A percentile compares a stretch with the other conserved stretches of the same genome.
phyloP scores from a whole-genome alignment of 2,329 filamentous ascomycete species.

The Ambrosiella cleistominuta region DNA sequence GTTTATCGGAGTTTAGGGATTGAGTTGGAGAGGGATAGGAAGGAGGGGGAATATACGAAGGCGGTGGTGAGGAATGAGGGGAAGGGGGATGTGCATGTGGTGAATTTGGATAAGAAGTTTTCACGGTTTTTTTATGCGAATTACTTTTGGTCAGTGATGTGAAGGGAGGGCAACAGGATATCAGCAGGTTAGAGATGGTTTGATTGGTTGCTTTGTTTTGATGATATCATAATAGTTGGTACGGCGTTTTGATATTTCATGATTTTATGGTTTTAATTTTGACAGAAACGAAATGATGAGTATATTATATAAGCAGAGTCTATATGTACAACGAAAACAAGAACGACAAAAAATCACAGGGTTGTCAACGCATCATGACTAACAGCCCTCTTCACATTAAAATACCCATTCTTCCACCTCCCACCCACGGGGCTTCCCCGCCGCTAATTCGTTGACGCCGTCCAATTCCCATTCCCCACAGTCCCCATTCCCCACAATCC shows the following conservation, averaged over 20 bases:
- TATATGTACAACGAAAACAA: not conserved
- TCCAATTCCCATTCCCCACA: constrained; percentile 1
- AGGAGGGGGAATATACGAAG: constrained; percentile 64
- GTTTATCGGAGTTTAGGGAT: constrained; percentile 85
- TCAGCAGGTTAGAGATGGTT: not conserved
- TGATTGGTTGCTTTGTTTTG: not conserved
- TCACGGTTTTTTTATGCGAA: constrained; percentile 85
- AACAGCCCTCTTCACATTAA: constrained; percentile 3
- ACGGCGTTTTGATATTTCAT: not conserved
- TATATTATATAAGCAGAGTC: not conserved
- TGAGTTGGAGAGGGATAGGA: constrained; percentile 62
- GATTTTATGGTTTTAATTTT: not conserved
- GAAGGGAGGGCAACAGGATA: constrained; percentile 3
- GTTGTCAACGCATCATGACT: constrained; percentile 8
- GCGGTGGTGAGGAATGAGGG: constrained; percentile 71
- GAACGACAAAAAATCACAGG: not conserved
- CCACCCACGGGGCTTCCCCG: not conserved
- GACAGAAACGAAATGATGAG: not conserved
- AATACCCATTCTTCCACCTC: constrained; percentile 1
- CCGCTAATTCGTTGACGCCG: not conserved
- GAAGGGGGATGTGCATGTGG: constrained; percentile 83
- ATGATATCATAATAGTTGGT: constrained; percentile 5
- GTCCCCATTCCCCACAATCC: constrained; percentile 6
- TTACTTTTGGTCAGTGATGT: constrained; percentile 87
- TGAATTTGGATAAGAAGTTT: constrained; percentile 87